These are phyloP conservation scores for Kwoniella botswanensis DNA, from an alignment of 768 basidiomycete genomes.

Conservation along the genomic window DNA sequence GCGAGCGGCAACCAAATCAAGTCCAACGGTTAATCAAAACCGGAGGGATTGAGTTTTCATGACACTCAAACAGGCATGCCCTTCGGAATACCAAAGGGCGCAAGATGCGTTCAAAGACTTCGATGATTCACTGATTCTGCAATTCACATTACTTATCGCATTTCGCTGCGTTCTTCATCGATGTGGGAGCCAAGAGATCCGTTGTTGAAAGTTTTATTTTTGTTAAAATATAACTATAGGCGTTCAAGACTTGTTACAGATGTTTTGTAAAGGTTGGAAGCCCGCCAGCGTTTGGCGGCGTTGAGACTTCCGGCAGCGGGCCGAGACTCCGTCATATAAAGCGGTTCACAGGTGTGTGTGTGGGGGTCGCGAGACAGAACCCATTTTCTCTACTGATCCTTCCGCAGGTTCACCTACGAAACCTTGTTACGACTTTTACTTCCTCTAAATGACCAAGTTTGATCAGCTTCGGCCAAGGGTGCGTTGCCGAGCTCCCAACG, in stretches of 20 bases:
- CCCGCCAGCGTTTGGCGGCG: constrained; percentile 9
- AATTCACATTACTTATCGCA: constrained; percentile 83
- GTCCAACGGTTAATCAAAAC: constrained; percentile 29
- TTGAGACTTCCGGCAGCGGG: not conserved
- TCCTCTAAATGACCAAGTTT: constrained; percentile 84
- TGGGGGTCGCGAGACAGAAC: constrained; percentile 57
- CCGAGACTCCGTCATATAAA: not conserved
- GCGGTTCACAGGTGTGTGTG: constrained; percentile 64
- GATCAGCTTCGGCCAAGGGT: constrained; percentile 67
- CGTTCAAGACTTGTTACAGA: constrained; percentile 42
- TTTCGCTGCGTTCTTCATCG: constrained; percentile 81
- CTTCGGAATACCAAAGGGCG: constrained; percentile 75
- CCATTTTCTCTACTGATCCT: constrained; percentile 66
- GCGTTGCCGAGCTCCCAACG: constrained; percentile 68
- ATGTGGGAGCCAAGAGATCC: constrained; percentile 79
- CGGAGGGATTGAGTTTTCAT: constrained; percentile 46
- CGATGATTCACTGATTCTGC: constrained; percentile 81
- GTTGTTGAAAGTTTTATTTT: constrained; percentile 65
- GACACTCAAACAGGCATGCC: constrained; percentile 73
- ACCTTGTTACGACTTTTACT: constrained; percentile 83
- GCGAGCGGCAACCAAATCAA: constrained; percentile 46
- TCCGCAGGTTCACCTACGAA: constrained; percentile 83
- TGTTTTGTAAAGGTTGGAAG: constrained; percentile 32
- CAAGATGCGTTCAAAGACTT: constrained; percentile 84
- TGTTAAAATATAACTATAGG: constrained; percentile 47